Evolutionary conservation across 2,329 filamentous ascomycete genomes (phyloP).

Genomic region (Fusarium penzigii): DNA sequence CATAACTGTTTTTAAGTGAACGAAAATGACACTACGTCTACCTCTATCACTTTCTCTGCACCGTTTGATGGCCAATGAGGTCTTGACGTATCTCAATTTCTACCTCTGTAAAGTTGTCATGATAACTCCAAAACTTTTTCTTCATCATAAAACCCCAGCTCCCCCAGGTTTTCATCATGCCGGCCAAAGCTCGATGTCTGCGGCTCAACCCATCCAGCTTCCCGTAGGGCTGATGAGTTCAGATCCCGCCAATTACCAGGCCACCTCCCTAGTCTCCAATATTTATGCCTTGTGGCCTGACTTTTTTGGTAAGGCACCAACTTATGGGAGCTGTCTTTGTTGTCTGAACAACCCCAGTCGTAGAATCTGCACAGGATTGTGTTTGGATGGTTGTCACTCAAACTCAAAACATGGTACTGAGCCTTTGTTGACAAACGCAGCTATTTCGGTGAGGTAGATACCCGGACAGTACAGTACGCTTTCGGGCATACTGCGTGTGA

Average conservation of each 20-base stretch:
- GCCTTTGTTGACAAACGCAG: too few species aligned
- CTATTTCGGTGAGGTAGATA: too few species aligned
- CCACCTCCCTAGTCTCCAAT: neutral
- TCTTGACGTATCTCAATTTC: slow-evolving; percentile 15
- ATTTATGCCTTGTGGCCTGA: slow-evolving; percentile 5
- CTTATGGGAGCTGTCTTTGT: neutral
- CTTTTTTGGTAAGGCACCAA: neutral
- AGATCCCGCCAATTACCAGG: slow-evolving; percentile 13
- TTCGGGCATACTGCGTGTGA: too few species aligned
- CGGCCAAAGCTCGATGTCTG: slow-evolving; percentile 30
- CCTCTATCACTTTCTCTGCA: neutral
- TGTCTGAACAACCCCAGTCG: neutral
- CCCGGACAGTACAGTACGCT: too few species aligned
- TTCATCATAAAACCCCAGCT: slow-evolving; percentile 15
- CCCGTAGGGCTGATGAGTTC: slow-evolving; percentile 31
- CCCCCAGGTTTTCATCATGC: slow-evolving; percentile 24
- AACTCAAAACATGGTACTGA: too few species aligned
- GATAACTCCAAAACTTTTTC: neutral
- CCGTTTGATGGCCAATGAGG: neutral
- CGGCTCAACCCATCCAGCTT: slow-evolving; percentile 28
- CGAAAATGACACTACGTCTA: neutral
- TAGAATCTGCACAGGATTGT: neutral
- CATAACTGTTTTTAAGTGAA: neutral
- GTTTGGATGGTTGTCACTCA: too few species aligned
- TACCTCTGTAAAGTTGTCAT: neutral